Evolutionary conservation across 108 stramenopile species (phyloP).

Genomic region (Mediolabrus comicus): DNA sequence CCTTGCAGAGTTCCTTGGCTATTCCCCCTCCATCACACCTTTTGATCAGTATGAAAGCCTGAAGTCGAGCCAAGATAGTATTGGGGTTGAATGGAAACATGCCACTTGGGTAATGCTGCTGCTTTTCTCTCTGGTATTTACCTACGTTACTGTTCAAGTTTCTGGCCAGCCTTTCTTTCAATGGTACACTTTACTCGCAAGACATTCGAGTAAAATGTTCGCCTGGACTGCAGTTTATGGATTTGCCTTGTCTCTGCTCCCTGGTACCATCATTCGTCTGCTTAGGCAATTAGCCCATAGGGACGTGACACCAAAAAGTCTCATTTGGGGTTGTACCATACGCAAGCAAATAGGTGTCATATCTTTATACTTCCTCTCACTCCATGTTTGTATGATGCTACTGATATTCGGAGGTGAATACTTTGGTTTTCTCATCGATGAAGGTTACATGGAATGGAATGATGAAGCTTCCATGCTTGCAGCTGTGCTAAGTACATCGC

Average conservation of each 20-base stretch:
- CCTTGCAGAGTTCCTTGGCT: slow-evolving; percentile 18
- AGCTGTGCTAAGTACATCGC: slow-evolving; percentile 6
- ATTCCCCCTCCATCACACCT: slow-evolving; percentile 2
- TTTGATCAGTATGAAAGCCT: slow-evolving; percentile 7
- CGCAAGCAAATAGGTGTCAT: slow-evolving; percentile 27
- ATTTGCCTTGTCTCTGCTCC: slow-evolving; percentile 24
- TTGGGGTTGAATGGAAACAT: slow-evolving; percentile 26
- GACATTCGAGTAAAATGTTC: slow-evolving; percentile 19
- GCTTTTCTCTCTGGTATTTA: slow-evolving; percentile 14
- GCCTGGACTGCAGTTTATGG: slow-evolving; percentile 25
- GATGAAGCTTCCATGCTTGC: slow-evolving; percentile 20
- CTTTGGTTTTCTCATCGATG: slow-evolving; percentile 7
- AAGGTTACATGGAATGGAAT: slow-evolving; percentile 19
- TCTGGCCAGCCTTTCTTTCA: slow-evolving; percentile 11
- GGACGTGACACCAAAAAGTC: not conserved
- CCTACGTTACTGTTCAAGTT: slow-evolving; percentile 10
- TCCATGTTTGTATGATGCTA: slow-evolving; percentile 17
- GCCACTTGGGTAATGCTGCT: slow-evolving; percentile 11
- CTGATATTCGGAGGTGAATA: slow-evolving; percentile 21
- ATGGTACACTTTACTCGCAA: slow-evolving; percentile 16
- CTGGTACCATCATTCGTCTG: slow-evolving; percentile 16
- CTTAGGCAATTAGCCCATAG: not conserved
- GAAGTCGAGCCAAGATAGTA: not conserved
- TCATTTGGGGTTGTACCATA: slow-evolving; percentile 22
- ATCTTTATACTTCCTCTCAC: slow-evolving; percentile 19